A percentile compares a stretch with the other conserved stretches of the same genome.
phyloP scores from a whole-genome alignment of 108 stramenopile genomes.

The Pseudonitzschia multiseries region DNA sequence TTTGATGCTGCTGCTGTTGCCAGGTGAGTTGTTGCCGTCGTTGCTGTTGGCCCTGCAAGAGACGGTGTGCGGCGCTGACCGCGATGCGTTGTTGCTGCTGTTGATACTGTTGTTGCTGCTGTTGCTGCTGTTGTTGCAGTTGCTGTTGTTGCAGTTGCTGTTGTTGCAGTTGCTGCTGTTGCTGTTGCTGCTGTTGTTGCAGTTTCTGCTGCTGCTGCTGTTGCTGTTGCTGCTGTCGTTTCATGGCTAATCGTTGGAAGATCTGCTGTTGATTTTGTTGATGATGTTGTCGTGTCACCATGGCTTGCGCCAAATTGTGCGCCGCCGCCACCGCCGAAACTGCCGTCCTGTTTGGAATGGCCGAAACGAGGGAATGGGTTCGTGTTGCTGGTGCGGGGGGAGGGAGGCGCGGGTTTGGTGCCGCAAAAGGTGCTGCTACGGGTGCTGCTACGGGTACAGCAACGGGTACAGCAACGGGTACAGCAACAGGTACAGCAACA shows the following conservation, averaged over 20 bases:
- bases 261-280: no score
- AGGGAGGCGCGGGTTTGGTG: not conserved
- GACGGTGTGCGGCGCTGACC: not conserved
- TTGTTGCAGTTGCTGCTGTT: not conserved
- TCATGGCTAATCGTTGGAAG: not conserved
- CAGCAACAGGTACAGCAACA: no score
- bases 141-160: not conserved
- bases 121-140: not conserved
- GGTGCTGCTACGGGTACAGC: no score
- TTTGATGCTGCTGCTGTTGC: slow-evolving; percentile 15
- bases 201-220: not conserved
- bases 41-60: not conserved
- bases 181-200: not conserved
- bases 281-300: no score
- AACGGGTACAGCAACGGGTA: no score
- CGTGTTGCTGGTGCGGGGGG: not conserved
- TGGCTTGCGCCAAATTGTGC: not conserved
- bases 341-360: no score
- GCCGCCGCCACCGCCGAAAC: not conserved
- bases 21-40: not conserved
- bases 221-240: not conserved
- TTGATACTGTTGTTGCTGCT: not conserved
- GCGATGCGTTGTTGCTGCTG: not conserved
- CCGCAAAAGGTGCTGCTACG: no score
- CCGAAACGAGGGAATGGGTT: not conserved